Conservation (phyloP, 2,329 filamentous ascomycete species). For the Fusarium beomiforme region DNA sequence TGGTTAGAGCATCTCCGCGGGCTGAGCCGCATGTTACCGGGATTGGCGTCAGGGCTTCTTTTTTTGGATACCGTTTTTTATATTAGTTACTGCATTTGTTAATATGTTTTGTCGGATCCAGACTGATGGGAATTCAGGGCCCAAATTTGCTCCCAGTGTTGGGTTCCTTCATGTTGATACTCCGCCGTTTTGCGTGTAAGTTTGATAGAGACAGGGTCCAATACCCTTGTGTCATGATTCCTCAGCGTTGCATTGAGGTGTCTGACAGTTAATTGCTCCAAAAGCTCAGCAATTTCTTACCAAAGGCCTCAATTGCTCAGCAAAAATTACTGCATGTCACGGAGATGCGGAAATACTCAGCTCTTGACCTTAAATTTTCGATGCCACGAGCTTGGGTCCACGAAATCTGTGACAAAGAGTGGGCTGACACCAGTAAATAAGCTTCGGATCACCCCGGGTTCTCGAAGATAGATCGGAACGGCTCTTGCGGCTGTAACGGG, state of each 20-base stretch:
- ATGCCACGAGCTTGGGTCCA: conserved; percentile 22
- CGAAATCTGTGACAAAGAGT: conserved; percentile 41
- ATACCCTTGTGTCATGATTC: conserved; percentile 4
- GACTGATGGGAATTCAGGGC: conserved; percentile 7
- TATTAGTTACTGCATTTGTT: conserved; percentile 3
- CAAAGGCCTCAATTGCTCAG: not conserved
- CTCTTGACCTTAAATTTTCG: conserved; percentile 10
- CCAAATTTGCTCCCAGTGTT: conserved; percentile 1
- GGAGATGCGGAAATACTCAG: conserved; percentile 43
- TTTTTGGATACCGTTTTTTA: conserved; percentile 6
- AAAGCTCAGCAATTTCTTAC: not conserved
- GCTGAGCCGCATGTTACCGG: not conserved
- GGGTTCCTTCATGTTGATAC: not conserved
- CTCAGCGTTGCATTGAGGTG: not conserved
- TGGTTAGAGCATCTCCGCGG: conserved; percentile 42
- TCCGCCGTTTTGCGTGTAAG: conserved; percentile 10
- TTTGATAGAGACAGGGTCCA: not conserved
- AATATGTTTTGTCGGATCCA: conserved; percentile 14
- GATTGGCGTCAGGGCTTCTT: conserved; percentile 2
- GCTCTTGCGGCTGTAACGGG: conserved; percentile 26
- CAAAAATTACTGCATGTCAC: conserved; percentile 2
- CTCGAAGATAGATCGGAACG: conserved; percentile 36
- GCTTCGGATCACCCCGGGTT: conserved; percentile 39
- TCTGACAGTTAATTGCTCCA: not conserved
- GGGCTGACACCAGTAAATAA: conserved; percentile 34